Evolutionary conservation across 148 eudicot genomes (phyloP).

Genomic region (Persicaria tinctoria): DNA sequence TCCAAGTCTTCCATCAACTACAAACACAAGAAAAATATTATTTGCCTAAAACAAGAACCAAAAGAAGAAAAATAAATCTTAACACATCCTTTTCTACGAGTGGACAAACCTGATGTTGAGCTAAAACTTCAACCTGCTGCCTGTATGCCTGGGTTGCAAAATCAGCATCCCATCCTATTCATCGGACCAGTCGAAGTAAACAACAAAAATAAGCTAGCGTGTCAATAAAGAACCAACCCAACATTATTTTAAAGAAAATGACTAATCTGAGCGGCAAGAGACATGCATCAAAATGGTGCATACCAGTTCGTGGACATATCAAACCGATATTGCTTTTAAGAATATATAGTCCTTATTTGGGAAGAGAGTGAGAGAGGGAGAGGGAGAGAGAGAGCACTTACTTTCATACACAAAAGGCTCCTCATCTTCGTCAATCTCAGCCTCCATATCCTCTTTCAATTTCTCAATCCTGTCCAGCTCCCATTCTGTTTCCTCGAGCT

Average conservation of each 20-base stretch:
- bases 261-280: background rate
- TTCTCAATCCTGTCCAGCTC: conserved; percentile 93
- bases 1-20: conserved; percentile 91
- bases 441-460: conserved; percentile 98
- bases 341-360: background rate
- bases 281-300: background rate
- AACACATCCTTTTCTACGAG: background rate
- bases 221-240: background rate
- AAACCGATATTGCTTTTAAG: background rate
- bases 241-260: background rate
- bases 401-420: conserved; percentile 99
- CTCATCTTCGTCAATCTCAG: conserved; percentile 94
- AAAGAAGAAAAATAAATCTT: background rate
- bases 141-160: conserved; percentile 90
- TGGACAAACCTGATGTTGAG: conserved; percentile 71
- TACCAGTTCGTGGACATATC: background rate
- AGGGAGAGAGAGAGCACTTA: conserved; percentile 28
- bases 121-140: conserved; percentile 87
- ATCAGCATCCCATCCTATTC: conserved; percentile 91
- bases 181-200: conserved; percentile 9
- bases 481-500: conserved; percentile 85
- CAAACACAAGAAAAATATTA: conserved; percentile 16
- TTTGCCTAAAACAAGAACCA: background rate
- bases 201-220: background rate
- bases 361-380: no score